Base-by-base conservation (phyloP, 768 basidiomycete species). In the Russula virescens region DNA sequence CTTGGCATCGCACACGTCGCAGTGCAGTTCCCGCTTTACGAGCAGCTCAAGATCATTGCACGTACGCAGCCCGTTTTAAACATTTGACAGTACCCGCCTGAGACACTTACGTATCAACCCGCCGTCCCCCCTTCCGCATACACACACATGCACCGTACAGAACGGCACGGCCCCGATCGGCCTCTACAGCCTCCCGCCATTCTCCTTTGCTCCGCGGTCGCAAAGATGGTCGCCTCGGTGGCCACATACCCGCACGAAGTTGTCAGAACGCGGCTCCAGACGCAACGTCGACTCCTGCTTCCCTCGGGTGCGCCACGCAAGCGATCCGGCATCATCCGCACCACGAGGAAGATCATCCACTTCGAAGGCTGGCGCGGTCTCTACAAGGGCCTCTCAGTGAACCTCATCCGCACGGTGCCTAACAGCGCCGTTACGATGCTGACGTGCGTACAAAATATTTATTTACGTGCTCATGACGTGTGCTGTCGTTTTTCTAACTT, bases 161-260 rank as follows among this genome's bases (percentile, higher is more conserved):
- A 64, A 42, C 62, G 63, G 19, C 65, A 61, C 28, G 60, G 42
- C 40, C 64, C 50, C 11, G 49, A 47, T 25, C 56, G 42, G 47
- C 83, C 79, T 2, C 73, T 94, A 13, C 74, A 83, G 1, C 81
- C 83, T 14, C 66, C 70, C 18, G 72, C 84, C 23, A 95, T 98
- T 66, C 85, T 99, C 18, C 73, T 87, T 21, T 98, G 94, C 77
- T 95, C 93, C 19, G 92, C 91, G n/a, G 76, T 85, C 28, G 89
- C 94, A 23, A 99, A 99, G 73, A 97, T 98, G 91, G 87, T 91
- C 1, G 97, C 97, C 9, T 94, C 94, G 19, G 77, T 98, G 21
- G 90, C 88, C 42, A 98, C 97, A 38, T 99, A 99, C 73, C 97
- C 97, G 1, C 97, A 99, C 75, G 97, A 99, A 74, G 97, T 99